Conservation (phyloP, 257 asterid species). For the Paraleonurus japonicus region DNA sequence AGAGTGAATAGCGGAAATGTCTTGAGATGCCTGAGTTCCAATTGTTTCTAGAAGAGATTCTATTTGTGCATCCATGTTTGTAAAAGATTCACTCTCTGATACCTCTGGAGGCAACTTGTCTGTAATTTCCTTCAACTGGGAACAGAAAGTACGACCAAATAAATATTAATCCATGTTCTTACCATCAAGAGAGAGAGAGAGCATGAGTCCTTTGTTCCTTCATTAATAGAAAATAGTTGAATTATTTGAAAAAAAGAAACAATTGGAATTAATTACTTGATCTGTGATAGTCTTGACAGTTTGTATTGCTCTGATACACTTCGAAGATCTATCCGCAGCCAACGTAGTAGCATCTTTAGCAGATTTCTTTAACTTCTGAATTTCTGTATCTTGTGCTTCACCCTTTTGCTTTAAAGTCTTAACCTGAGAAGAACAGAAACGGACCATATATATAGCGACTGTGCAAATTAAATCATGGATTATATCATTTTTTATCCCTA, state of each 20-base stretch:
- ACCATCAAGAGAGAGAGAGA: neutral
- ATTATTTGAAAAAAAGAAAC: neutral
- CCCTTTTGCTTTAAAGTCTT: slow-evolving; percentile 62
- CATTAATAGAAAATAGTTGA: neutral
- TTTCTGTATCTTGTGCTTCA: slow-evolving; percentile 63
- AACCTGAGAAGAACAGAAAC: slow-evolving; percentile 35
- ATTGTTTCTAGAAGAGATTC: slow-evolving; percentile 47
- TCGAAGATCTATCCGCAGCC: slow-evolving; percentile 68
- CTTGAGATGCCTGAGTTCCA: slow-evolving; percentile 40
- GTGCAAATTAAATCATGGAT: slow-evolving; percentile 2
- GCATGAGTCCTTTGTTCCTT: neutral
- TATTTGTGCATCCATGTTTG: slow-evolving; percentile 47
- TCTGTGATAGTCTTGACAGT: slow-evolving; percentile 53
- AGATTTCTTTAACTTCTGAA: slow-evolving; percentile 52
- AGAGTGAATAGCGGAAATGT: slow-evolving; percentile 24
- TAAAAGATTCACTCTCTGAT: slow-evolving; percentile 48
- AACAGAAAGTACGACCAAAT: slow-evolving; percentile 14
- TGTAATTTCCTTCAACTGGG: slow-evolving; percentile 67
- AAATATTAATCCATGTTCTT: slow-evolving; percentile 13
- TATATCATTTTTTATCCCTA: neutral
- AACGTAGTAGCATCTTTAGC: slow-evolving; percentile 48
- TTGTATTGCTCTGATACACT: slow-evolving; percentile 48
- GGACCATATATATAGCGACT: neutral
- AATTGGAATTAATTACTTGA: slow-evolving; percentile 48
- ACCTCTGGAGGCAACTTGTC: slow-evolving; percentile 68